Conservation (phyloP, 1,139 yeast species). For the Geotrichum phurueaensis region DNA sequence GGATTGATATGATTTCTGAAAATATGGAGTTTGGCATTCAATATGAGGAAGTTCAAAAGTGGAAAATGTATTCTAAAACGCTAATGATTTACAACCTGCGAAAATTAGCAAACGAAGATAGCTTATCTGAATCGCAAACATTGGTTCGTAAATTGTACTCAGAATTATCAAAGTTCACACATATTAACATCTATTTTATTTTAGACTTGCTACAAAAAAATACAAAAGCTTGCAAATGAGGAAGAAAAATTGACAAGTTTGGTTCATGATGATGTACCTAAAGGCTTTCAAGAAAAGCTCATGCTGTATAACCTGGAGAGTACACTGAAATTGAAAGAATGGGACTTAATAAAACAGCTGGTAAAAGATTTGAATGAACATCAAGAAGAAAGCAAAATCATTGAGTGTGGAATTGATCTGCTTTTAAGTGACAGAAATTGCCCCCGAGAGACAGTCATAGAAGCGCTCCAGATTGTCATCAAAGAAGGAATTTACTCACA, state of each 20-base stretch:
- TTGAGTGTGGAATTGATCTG: conserved; percentile 16
- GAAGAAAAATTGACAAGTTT: neutral
- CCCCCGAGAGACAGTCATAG: conserved; percentile 13
- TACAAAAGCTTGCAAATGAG: conserved; percentile 5
- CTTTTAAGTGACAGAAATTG: conserved; percentile 10
- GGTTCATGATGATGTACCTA: neutral
- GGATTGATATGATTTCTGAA: conserved; percentile 9
- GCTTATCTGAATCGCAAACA: neutral
- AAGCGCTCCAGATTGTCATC: conserved; percentile 12
- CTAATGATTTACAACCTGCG: conserved; percentile 10
- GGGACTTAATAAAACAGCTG: conserved; percentile 8
- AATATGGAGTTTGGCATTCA: neutral
- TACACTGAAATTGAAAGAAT: conserved; percentile 12
- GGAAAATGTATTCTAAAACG: conserved; percentile 8
- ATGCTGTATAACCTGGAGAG: conserved; percentile 17
- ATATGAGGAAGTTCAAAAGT: conserved; percentile 6
- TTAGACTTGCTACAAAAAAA: conserved; percentile 9
- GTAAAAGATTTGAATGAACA: conserved; percentile 3
- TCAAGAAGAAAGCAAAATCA: neutral
- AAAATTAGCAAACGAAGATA: neutral
- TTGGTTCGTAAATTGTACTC: neutral
- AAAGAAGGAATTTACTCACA: conserved; percentile 14
- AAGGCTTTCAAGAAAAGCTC: conserved; percentile 13
- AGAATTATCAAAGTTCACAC: neutral
- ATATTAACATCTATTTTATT: neutral